Conservation (phyloP, 768 basidiomycete genomes). For the Lentinus brumalis region DNA sequence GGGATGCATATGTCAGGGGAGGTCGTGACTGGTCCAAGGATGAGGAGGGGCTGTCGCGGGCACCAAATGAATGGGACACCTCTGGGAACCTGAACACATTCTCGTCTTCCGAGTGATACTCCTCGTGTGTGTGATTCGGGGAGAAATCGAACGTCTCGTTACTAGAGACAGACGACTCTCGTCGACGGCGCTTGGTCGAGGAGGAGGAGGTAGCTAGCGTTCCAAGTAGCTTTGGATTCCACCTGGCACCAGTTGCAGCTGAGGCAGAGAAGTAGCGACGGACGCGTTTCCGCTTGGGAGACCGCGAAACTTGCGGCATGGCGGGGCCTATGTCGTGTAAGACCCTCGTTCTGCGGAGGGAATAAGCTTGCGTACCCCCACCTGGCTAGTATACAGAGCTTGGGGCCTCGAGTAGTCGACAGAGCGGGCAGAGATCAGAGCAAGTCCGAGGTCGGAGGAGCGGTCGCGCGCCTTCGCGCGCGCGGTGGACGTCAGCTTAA, state of each 20-base stretch:
- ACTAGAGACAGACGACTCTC: constrained; percentile 23
- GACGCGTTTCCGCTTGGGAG: constrained; percentile 29
- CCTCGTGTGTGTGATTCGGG: constrained; percentile 15
- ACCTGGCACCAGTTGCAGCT: constrained; percentile 24
- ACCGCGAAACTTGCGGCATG: constrained; percentile 28
- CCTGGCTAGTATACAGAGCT: no score
- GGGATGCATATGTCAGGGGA: constrained; percentile 66
- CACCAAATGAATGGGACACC: constrained; percentile 9
- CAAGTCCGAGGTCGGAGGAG: no score
- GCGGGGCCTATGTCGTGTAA: no score
- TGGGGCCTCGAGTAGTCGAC: no score
- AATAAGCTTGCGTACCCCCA: no score
- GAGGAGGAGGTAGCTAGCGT: constrained; percentile 8
- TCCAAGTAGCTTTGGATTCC: constrained; percentile 14
- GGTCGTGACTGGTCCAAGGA: constrained; percentile 5
- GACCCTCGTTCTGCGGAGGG: no score
- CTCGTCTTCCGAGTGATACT: constrained; percentile 19
- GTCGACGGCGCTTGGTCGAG: constrained; percentile 9
- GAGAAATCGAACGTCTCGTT: constrained; percentile 19
- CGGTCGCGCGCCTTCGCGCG: no score
- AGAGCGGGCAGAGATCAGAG: no score
- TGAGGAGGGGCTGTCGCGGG: constrained; percentile 8
- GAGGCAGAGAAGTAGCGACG: constrained; percentile 30
- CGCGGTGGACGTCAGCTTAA: not conserved
- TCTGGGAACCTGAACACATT: constrained; percentile 16